Conservation (phyloP, 352 stramenopile genomes). For the Phytophthora sojae region DNA sequence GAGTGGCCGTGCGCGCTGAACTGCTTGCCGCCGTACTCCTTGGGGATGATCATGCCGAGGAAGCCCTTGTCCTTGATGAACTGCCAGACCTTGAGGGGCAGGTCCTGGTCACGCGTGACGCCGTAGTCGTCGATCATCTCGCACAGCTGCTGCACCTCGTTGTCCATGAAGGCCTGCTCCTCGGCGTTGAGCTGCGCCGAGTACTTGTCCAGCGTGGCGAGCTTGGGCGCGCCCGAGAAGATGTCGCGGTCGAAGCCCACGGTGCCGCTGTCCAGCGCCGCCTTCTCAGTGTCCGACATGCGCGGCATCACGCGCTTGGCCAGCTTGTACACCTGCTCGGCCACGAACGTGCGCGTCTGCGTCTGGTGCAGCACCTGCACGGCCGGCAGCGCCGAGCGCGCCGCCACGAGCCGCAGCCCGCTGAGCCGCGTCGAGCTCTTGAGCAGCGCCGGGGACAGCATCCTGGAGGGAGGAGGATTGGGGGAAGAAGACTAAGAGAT, state of each 20-base stretch:
- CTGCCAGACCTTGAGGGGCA: conserved; percentile 94
- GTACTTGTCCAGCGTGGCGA: conserved; percentile 95
- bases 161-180: conserved; percentile 96
- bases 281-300: conserved; percentile 96
- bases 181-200: conserved; percentile 92
- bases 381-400: conserved; percentile 51
- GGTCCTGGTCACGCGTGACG: conserved; percentile 92
- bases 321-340: conserved; percentile 93
- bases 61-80: conserved; percentile 97
- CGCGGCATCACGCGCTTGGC: conserved; percentile 96
- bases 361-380: conserved; percentile 66
- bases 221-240: conserved; percentile 93
- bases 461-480: not conserved
- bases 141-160: conserved; percentile 96
- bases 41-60: conserved; percentile 98
- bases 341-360: conserved; percentile 81
- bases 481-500: not conserved
- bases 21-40: conserved; percentile 94
- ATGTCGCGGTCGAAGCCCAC: conserved; percentile 98
- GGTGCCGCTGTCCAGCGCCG: conserved; percentile 94
- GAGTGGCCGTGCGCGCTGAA: conserved; percentile 93
- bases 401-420: conserved; percentile 29
- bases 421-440: conserved; percentile 38
- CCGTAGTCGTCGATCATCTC: conserved; percentile 97
- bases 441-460: conserved; percentile 49